Percentiles rank a stretch among this genome's conserved stretches.
Evolutionary conservation across 345 rosid species (phyloP).

Genomic region (Hevea brasiliensis): DNA sequence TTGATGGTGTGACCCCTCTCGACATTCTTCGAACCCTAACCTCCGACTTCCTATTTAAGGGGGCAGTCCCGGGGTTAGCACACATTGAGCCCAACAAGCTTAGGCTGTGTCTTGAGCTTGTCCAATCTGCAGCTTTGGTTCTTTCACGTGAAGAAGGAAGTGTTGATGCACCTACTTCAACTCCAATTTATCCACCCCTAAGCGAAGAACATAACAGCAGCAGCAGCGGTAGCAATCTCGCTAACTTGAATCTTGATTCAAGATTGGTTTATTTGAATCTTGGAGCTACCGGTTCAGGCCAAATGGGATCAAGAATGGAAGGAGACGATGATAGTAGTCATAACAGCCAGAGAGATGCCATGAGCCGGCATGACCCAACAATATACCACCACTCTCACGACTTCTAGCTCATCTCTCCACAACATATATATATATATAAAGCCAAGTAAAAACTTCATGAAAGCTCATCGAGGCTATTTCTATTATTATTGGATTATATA

Average conservation of each 20-base stretch:
- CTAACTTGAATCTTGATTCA: slow-evolving; percentile 61
- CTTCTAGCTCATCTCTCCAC: slow-evolving; percentile 38
- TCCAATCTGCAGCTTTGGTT: slow-evolving; percentile 94
- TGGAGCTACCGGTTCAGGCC: slow-evolving; percentile 66
- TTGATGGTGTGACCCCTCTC: slow-evolving; percentile 89
- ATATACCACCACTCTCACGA: slow-evolving; percentile 71
- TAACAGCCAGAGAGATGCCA: slow-evolving; percentile 48
- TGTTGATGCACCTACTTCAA: slow-evolving; percentile 42
- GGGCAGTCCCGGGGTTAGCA: slow-evolving; percentile 90
- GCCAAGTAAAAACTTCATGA: slow-evolving; percentile 23
- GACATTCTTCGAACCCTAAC: slow-evolving; percentile 93
- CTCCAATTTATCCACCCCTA: slow-evolving; percentile 57
- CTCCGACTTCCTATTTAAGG: slow-evolving; percentile 98
- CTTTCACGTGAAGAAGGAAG: slow-evolving; percentile 95
- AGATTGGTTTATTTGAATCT: slow-evolving; percentile 91
- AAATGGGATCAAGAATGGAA: slow-evolving; percentile 65
- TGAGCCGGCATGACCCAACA: slow-evolving; percentile 66
- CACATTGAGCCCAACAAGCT: slow-evolving; percentile 96
- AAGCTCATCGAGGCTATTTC: slow-evolving; percentile 26
- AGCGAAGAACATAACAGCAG: slow-evolving; percentile 62
- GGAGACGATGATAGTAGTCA: slow-evolving; percentile 57
- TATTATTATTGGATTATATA: slow-evolving; percentile 8
- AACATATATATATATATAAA: not conserved
- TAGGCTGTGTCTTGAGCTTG: slow-evolving; percentile 95
- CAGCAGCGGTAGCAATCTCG: slow-evolving; percentile 47